These are phyloP conservation scores for Pyrenopolyporus hunteri DNA, from an alignment of 495 filamentous ascomycete species.

Conservation along the genomic window DNA sequence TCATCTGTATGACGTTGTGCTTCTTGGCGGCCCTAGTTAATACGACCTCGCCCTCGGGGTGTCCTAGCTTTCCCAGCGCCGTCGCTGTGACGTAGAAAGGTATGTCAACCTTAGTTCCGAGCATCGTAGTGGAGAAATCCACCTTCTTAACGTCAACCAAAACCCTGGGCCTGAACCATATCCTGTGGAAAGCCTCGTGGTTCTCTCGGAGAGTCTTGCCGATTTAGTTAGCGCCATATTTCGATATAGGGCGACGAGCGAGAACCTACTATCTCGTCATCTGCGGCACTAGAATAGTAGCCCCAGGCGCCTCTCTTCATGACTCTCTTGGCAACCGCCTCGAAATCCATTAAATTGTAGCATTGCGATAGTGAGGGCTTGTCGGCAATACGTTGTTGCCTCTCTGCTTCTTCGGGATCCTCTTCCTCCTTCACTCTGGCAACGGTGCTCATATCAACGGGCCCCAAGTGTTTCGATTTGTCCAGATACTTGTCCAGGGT, in stretches of 20 bases:
- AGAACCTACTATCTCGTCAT: slow-evolving; percentile 88
- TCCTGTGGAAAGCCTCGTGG: slow-evolving; percentile 92
- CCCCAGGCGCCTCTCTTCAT: slow-evolving; percentile 98
- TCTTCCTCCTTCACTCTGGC: slow-evolving; percentile 69
- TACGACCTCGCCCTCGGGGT: slow-evolving; percentile 90
- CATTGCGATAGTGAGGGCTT: slow-evolving; percentile 89
- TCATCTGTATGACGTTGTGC: slow-evolving; percentile 95
- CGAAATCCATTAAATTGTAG: slow-evolving; percentile 95
- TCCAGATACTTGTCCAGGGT: slow-evolving; percentile 83
- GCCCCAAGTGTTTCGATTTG: slow-evolving; percentile 84
- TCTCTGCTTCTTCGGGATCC: slow-evolving; percentile 77
- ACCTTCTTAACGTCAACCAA: slow-evolving; percentile 86
- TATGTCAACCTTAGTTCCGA: slow-evolving; percentile 78
- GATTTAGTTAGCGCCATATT: neutral
- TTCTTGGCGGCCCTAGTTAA: slow-evolving; percentile 80
- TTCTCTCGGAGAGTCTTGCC: slow-evolving; percentile 92
- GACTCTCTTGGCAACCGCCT: slow-evolving; percentile 80
- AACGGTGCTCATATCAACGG: slow-evolving; percentile 89
- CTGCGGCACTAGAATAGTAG: slow-evolving; percentile 94
- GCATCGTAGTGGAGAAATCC: slow-evolving; percentile 87
- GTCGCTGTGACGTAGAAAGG: slow-evolving; percentile 95
- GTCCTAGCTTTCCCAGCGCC: slow-evolving; percentile 87
- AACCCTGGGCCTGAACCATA: slow-evolving; percentile 92
- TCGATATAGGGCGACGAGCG: neutral
- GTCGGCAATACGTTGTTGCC: slow-evolving; percentile 72